Evolutionary conservation across 352 stramenopile species (phyloP).

Genomic region (Pythium aquatile): DNA sequence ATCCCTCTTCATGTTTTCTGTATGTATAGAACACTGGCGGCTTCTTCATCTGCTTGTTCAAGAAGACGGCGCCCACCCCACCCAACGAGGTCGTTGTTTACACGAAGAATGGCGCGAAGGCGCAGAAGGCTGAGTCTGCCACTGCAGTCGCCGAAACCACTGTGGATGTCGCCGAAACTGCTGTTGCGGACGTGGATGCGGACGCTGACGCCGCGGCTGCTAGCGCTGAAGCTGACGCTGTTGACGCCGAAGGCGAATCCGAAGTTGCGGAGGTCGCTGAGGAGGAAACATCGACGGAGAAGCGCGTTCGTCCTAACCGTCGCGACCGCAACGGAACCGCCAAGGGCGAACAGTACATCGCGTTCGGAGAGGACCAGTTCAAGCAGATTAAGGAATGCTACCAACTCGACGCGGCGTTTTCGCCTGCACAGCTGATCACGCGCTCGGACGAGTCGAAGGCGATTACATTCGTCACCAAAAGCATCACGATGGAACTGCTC

Average conservation of each 20-base stretch:
- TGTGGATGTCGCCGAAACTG: neutral
- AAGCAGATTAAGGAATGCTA: conserved; percentile 76
- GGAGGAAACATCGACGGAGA: conserved; percentile 7
- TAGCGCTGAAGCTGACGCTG: conserved; percentile 13
- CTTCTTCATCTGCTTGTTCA: conserved; percentile 98
- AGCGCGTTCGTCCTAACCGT: conserved; percentile 23
- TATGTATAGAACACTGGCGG: conserved; percentile 92
- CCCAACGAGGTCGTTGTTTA: conserved; percentile 20
- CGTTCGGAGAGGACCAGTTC: conserved; percentile 61
- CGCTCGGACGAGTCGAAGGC: conserved; percentile 85
- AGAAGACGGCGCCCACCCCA: conserved; percentile 84
- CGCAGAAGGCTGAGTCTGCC: neutral
- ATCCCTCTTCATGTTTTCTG: neutral
- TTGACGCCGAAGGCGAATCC: conserved; percentile 27
- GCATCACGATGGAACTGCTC: conserved; percentile 76
- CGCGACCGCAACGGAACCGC: conserved; percentile 52
- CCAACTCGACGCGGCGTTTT: conserved; percentile 63
- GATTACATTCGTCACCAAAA: conserved; percentile 83
- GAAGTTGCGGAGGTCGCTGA: conserved; percentile 15
- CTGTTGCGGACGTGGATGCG: neutral
- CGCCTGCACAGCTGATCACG: conserved; percentile 78
- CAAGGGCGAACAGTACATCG: conserved; percentile 72
- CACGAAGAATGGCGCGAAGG: conserved; percentile 7
- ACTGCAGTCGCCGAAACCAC: neutral
- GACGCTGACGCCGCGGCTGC: neutral